phyloP scores from a whole-genome alignment of 164 flowering plant species.

The Malania oleifera region DNA sequence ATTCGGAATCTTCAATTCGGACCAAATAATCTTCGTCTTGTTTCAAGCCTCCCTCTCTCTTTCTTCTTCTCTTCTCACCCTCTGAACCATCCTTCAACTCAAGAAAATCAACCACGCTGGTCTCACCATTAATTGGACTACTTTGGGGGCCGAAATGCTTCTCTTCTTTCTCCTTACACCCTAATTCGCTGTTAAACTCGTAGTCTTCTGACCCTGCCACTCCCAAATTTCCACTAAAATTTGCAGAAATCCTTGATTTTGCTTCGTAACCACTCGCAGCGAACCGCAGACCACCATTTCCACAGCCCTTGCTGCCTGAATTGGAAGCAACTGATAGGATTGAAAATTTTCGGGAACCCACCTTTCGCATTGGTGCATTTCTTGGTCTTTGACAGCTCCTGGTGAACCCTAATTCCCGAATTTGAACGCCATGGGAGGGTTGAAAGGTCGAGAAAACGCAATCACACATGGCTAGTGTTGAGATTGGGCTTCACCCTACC shows the following conservation, averaged over 20 bases:
- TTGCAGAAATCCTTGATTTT: background rate
- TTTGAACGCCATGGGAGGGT: background rate
- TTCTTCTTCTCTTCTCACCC: constrained; percentile 9
- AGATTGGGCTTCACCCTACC: too few species aligned
- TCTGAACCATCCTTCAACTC: constrained; percentile 19
- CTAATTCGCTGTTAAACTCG: constrained; percentile 24
- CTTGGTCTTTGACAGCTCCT: background rate
- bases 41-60: background rate
- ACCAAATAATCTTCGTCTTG: constrained; percentile 19
- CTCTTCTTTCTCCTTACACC: constrained; percentile 20
- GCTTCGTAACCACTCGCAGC: too few species aligned
- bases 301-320: background rate
- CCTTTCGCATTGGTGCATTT: too few species aligned
- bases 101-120: constrained; percentile 23
- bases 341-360: too few species aligned
- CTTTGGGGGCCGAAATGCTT: constrained; percentile 9
- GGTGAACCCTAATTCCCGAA: constrained; percentile 2
- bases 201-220: constrained; percentile 16
- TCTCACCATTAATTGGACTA: background rate
- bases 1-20: constrained; percentile 6
- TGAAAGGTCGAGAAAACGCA: constrained; percentile 23
- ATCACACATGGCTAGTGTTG: constrained; percentile 27
- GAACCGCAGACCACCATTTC: constrained; percentile 1
- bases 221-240: constrained; percentile 5
- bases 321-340: background rate